phyloP scores from a whole-genome alignment of 768 basidiomycete species.

The Jaapia argillacea region DNA sequence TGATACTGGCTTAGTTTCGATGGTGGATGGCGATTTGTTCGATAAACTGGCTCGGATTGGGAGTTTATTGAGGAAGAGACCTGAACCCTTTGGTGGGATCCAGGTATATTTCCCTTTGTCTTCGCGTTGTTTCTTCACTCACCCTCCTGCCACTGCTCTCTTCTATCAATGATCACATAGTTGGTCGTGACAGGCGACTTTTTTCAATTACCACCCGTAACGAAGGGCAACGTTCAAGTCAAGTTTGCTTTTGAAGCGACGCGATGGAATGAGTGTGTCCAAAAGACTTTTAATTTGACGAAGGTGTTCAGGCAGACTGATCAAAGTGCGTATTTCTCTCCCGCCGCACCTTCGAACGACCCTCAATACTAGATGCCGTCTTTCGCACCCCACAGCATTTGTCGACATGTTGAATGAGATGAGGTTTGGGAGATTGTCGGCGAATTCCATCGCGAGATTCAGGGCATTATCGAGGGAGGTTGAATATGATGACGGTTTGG shows the following conservation, averaged over 20 bases:
- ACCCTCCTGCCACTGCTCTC: too few species aligned
- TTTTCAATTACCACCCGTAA: conserved; percentile 94
- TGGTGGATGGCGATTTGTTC: conserved; percentile 91
- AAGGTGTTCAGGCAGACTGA: conserved; percentile 95
- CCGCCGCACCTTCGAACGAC: too few species aligned
- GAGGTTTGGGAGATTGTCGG: conserved; percentile 75
- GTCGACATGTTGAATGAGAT: conserved; percentile 98
- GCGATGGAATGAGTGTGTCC: conserved; percentile 63
- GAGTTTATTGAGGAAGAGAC: conserved; percentile 46
- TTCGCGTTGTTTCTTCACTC: too few species aligned
- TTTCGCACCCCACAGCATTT: conserved; percentile 73
- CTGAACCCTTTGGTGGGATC: conserved; percentile 84
- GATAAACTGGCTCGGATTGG: conserved; percentile 82
- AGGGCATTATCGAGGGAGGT: conserved; percentile 59
- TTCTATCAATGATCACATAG: conserved; percentile 24
- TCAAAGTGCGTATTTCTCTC: conserved; percentile 50
- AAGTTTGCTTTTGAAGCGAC: conserved; percentile 92
- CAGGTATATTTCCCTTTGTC: conserved; percentile 49
- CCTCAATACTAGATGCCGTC: too few species aligned
- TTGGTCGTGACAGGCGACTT: conserved; percentile 94
- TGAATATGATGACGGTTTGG: conserved; percentile 69
- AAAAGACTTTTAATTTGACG: conserved; percentile 83
- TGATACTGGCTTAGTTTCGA: conserved; percentile 59
- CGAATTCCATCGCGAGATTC: conserved; percentile 62
- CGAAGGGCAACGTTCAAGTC: conserved; percentile 43